phyloP scores from a whole-genome alignment of 2,329 filamentous ascomycete genomes.

The Pleurostoma richardsiae region DNA sequence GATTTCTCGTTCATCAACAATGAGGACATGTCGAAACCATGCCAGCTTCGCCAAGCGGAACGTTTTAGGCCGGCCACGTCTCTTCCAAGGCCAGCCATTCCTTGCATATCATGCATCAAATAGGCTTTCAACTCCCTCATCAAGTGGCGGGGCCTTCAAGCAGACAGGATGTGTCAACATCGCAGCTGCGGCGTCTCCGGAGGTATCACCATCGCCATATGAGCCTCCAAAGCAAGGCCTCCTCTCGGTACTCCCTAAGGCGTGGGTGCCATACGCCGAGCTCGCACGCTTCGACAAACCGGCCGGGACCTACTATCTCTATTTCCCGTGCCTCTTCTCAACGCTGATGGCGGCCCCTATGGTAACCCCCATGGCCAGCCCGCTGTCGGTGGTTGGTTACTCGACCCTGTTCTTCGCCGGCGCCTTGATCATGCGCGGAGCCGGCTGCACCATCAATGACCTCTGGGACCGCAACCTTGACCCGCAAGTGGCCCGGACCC shows the following conservation, averaged over 20 bases:
- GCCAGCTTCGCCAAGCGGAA: too few species aligned
- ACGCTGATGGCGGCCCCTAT: constrained; percentile 75
- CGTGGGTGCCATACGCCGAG: constrained; percentile 77
- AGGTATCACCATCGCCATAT: constrained; percentile 36
- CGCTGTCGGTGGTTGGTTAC: constrained; percentile 58
- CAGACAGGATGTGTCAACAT: background rate
- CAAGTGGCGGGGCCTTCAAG: background rate
- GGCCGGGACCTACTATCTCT: constrained; percentile 77
- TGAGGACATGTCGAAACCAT: too few species aligned
- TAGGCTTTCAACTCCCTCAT: too few species aligned
- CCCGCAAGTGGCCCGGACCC: constrained; percentile 70
- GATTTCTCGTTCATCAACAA: too few species aligned
- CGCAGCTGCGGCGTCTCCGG: background rate
- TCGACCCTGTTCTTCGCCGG: constrained; percentile 68
- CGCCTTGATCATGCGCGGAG: constrained; percentile 79
- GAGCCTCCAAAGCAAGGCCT: constrained; percentile 66
- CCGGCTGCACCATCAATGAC: constrained; percentile 86
- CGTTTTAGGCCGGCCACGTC: too few species aligned
- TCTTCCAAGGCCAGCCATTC: too few species aligned
- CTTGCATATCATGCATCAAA: too few species aligned
- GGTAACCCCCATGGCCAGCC: constrained; percentile 53
- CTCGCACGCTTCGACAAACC: constrained; percentile 79
- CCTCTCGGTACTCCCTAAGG: constrained; percentile 61
- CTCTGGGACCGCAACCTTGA: constrained; percentile 87
- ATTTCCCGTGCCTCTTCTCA: constrained; percentile 80